phyloP scores from a whole-genome alignment of 176 grass and related monocot genomes.

The Oryza longistaminata region DNA sequence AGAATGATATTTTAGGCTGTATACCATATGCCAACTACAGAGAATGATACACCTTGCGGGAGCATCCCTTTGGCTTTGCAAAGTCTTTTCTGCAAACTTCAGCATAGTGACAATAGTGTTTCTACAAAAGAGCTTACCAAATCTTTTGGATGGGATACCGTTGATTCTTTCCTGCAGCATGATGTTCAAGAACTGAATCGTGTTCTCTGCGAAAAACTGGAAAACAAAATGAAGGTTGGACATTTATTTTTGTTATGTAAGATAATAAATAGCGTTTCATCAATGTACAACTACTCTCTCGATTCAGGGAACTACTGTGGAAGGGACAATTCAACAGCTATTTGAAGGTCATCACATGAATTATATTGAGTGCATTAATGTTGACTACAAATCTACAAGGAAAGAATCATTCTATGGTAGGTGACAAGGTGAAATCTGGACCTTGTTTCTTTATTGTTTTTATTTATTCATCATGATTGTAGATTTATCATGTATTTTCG shows the following conservation, averaged over 20 bases:
- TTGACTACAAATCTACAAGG: conserved; percentile 72
- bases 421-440: conserved; percentile 26
- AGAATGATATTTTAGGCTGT: conserved; percentile 65
- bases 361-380: conserved; percentile 85
- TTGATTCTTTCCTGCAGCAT: conserved; percentile 86
- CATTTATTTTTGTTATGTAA: conserved; percentile 28
- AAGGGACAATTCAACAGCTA: conserved; percentile 75
- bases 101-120: conserved; percentile 69
- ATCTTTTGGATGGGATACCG: conserved; percentile 83
- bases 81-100: conserved; percentile 88
- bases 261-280: background rate
- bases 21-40: conserved; percentile 76
- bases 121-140: conserved; percentile 84
- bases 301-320: conserved; percentile 64
- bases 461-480: background rate
- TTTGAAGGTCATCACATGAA: conserved; percentile 88
- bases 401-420: conserved; percentile 89
- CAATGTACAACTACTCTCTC: conserved; percentile 29
- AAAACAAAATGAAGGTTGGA: conserved; percentile 85
- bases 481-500: background rate
- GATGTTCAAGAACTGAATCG: conserved; percentile 85
- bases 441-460: conserved; percentile 18
- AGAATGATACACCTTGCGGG: conserved; percentile 70
- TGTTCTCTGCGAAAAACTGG: conserved; percentile 83
- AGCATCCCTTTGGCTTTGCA: conserved; percentile 81